phyloP scores from a whole-genome alignment of 1,284 basidiomycete species.

The Kwoniella shivajii region DNA sequence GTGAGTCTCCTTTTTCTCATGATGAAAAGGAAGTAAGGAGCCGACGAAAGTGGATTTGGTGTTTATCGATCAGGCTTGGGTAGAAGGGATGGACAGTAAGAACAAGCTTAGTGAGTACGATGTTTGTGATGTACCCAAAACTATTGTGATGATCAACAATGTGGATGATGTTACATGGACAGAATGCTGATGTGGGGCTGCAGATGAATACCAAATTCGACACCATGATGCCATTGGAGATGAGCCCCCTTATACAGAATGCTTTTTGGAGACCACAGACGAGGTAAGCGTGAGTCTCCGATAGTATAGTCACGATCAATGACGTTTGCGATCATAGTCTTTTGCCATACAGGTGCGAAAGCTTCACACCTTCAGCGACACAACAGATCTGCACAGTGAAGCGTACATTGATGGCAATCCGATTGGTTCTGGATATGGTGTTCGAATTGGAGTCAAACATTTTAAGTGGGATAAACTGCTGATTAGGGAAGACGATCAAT shows the following conservation, averaged over 20 bases:
- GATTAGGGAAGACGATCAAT: background rate
- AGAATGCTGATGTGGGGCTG: background rate
- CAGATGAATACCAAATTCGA: conserved; percentile 1
- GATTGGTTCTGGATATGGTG: no score
- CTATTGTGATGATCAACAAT: background rate
- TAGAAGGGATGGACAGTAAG: background rate
- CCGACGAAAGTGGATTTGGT: no score
- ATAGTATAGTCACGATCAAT: background rate
- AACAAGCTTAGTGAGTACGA: background rate
- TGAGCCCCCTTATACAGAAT: background rate
- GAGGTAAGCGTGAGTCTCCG: background rate
- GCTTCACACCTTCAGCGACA: background rate
- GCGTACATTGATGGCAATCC: background rate
- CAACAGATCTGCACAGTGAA: background rate
- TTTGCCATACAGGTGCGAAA: background rate
- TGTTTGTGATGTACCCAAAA: background rate
- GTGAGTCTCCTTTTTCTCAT: background rate
- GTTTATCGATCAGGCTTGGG: conserved; percentile 1
- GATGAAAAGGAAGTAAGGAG: no score
- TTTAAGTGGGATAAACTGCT: background rate
- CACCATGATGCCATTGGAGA: background rate
- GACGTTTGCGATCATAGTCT: no score
- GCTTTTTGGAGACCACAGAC: conserved; percentile 5
- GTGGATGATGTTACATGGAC: background rate
- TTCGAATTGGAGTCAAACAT: no score